Base-by-base conservation (phyloP, 2,329 filamentous ascomycete genomes). In the Xylariaceae sp. region DNA sequence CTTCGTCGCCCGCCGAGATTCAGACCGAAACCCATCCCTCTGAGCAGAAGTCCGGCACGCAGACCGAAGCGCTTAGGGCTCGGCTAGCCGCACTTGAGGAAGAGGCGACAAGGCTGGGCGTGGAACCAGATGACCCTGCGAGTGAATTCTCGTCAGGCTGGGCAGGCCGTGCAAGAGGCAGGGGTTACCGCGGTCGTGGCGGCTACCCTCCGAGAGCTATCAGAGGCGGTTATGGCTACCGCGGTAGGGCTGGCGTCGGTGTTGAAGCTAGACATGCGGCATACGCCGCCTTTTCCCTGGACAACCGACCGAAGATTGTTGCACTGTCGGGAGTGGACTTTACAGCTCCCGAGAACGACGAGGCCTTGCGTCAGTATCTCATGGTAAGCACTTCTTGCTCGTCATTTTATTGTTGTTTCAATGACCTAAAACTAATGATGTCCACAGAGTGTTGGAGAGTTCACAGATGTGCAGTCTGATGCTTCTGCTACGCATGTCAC, bases 231-330 rank as follows among this genome's bases (percentile, higher is more conserved):
- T 65, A 62, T 36, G 55, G 64, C 28, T 68, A 69, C 19, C 63
- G 68, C 32, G 68, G 71, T 29, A 60, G 59, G 13, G 51, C 61
- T 16, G 52, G 53, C 8, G n/a, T n/a, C n/a, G 55, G 52, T 17
- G 47, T 57, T 6, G 58, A 58, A 32, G 53, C 50, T 27, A 53
- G 55, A 18, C 57, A 58, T 6, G 68, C 70, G 3, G 70, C 69
- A 1, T 78, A 77, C 45, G 74, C 69, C 4, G 68, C 70, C 19
- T 82, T 80, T 45, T 80, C 80, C 13, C 66, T 92, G 15, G 85
- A 92, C 50, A 88, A 89, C 53, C 69, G 85, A 28, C 80, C 85
- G 0, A 82, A 74, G 53, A 78, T 70, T 40, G 64, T 92, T 8
- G 69, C 72, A 5, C 60, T 90, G 16, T 67, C 68, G 6, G 80